Evolutionary conservation across 2,329 filamentous ascomycete species (phyloP), one percentile per base, ranked within the genome.

Genomic region (Curvularia sp.): DNA sequence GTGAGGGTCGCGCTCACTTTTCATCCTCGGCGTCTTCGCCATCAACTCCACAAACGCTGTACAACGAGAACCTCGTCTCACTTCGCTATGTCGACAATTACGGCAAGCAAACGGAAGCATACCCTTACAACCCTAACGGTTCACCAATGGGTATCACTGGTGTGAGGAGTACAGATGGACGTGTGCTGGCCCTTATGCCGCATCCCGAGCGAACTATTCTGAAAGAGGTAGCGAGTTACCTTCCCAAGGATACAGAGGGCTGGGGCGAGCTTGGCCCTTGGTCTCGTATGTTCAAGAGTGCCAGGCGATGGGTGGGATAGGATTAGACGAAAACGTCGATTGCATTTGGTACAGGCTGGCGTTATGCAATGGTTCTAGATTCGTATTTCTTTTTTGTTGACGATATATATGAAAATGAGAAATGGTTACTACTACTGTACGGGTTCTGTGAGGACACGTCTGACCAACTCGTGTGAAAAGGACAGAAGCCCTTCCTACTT

Each of bases 171-270:
- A 84, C 81, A 42, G 89, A 96, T 73, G 93, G 93, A 12, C 85
- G 91, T 56, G 91, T 96, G 1, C 78, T 97, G 66, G 92, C 92
- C 6, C 86, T 97, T 80, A 97, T 97, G 93, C 93, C 93, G 60
- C 93, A 97, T 77, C 93, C 93, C 1, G 93, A 97, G 80, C 86
- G 93, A n/a, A 96, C 91, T 15, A 87, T 96, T 57, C 81, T 96
- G 81, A 87, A 87, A 56, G 91, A 92, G 57, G 88, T 93, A 60
- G 87, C 84, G 47, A 94, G 90, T 76, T 97, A 89, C 76, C 80
- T 89, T 61, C 90, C 92, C 7, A 81, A 86, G 58, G 85, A 80
- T 70, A 77, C 72, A 32, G 83, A 85, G 66, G 82, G 88, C 61
- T 93, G 90, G 90, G 91, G 90, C 27, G 89, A 93, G 66, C 89